Base-by-base conservation (phyloP, 441 rosid genomes). In the Mallotus repandus region DNA sequence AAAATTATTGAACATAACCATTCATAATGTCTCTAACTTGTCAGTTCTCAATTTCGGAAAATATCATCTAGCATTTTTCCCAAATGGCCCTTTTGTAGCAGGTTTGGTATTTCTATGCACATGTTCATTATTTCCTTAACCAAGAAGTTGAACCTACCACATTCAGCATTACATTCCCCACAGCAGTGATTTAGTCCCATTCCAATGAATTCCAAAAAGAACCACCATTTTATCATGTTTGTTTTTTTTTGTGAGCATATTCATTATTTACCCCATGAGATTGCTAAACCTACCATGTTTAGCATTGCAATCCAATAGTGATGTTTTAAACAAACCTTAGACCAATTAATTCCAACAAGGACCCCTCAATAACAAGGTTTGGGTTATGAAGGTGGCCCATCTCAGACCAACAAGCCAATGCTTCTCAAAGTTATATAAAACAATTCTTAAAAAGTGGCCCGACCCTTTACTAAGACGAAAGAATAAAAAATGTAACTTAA, bases 31-130 rank as follows among this genome's bases (percentile, higher is more conserved):
- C 68, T 63, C 13, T 41, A 38, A n/a, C 68, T 21, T 45, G 1
- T 16, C 61, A 68, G 62, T 19, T 68, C 12, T 50, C 41, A 66
- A 46, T 43, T 68, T 54, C 21, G 16, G 35, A 38, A 68, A 68
- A 68, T 15, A 15, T 22, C 50, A 6, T 38, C 0, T 38, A 54
- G 29, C 21, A 68, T 2, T 50, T 38, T 68, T 68, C 71, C 11
- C 25, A 9, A 18, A 38, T 68, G 25, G 61, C 60, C 25, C 35
- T 4, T 52, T 22, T 54, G 22, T 54, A 7, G 35, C 0, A 4
- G 58, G 48, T 53, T 18, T 6, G n/a, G 29, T 53, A 35, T 54
- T 41, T 8, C 21, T 63, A 19, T 41, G 16, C 5, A 10, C 32
- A 35, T 32, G 15, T 14, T 5, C 58, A 50, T 35, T 49, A 4